Evolutionary conservation across 2,329 filamentous ascomycete species (phyloP), one percentile per base, ranked within the genome.

Genomic region (Falciphora oryzae): DNA sequence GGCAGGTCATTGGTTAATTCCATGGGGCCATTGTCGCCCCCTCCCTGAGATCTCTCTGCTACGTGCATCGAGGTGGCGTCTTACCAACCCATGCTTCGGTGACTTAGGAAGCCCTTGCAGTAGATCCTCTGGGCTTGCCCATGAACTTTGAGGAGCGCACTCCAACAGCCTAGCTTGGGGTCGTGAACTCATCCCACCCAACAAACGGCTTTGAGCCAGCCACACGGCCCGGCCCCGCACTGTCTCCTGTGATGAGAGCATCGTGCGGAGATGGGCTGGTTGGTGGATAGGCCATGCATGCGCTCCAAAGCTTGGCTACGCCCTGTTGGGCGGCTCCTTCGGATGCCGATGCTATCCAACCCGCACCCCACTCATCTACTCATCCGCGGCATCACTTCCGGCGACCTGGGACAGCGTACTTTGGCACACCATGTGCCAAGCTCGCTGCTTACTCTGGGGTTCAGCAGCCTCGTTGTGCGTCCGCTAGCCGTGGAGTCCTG

Each of bases 1-100:
- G 95, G 74, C 89, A 92, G 68, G 85, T 94, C 65, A 89, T 94
- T 73, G 88, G 86, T 70, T 90, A 80, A 79, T 59, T 38, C 57
- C 28, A 59, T 56, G 31, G 56, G 18, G 7, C 18, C 44, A 22
- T 53, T 25, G 8, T 11, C 44, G 44, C 44, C 22, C 18, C 44
- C 5, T 25, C 22, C n/a, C 22, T 10, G 44, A 10, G 16, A 53
- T 6, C 44, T n/a, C 16, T 53, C 44, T n/a, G 44, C 44, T 53
- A 6, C 22, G 22, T 53, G 18, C 44, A 53, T 25, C 44, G 44
- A 53, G 16, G 22, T 53, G 22, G 44, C 22, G n/a, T n/a, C 44
- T 25, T n/a, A 18, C 22, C n/a, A 53, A 22, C 44, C 44, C n/a
- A 18, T 25, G 7, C 18, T n/a, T 53, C 22, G 44, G n/a, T 11